Evolutionary conservation across 352 stramenopile genomes (phyloP).

Genomic region (Phytopythium mirpurense): DNA sequence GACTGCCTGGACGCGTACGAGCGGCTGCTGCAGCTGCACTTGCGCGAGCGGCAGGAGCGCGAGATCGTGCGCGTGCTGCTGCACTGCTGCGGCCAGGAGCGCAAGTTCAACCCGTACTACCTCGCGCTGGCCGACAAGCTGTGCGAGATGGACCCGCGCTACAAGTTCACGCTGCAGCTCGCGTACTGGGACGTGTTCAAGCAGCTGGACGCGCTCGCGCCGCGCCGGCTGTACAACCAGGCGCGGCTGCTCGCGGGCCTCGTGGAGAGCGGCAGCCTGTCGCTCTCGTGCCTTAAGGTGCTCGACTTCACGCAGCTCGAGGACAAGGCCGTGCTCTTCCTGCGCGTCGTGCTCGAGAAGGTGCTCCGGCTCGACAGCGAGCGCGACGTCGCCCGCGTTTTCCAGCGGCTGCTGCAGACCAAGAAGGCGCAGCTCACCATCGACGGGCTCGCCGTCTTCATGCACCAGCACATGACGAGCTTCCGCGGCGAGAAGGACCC

Average conservation of each 20-base stretch:
- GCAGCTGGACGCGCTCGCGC: conserved; percentile 75
- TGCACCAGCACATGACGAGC: conserved; percentile 71
- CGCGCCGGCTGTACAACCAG: conserved; percentile 88
- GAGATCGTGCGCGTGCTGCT: conserved; percentile 95
- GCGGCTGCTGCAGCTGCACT: conserved; percentile 86
- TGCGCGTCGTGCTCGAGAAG: conserved; percentile 76
- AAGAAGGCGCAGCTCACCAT: conserved; percentile 79
- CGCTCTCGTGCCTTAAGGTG: conserved; percentile 87
- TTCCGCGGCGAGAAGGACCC: conserved; percentile 47
- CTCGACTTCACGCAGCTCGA: conserved; percentile 91
- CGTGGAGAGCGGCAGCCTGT: conserved; percentile 51
- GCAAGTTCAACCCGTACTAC: conserved; percentile 96
- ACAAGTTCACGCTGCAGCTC: conserved; percentile 96
- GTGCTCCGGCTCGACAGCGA: conserved; percentile 69
- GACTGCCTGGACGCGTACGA: conserved; percentile 96
- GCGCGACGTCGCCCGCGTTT: conserved; percentile 60
- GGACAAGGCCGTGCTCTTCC: conserved; percentile 84
- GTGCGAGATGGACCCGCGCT: conserved; percentile 92
- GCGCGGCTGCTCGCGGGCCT: conserved; percentile 84
- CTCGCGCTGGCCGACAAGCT: conserved; percentile 90
- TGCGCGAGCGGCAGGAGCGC: conserved; percentile 91
- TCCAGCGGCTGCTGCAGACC: conserved; percentile 69
- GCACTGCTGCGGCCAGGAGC: conserved; percentile 87
- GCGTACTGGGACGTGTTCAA: conserved; percentile 98
- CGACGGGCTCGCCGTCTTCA: conserved; percentile 72